These are phyloP conservation scores for Entophlyctis luteolus DNA, from an alignment of 192 early-diverging fungal genomes.

Conservation along the genomic window DNA sequence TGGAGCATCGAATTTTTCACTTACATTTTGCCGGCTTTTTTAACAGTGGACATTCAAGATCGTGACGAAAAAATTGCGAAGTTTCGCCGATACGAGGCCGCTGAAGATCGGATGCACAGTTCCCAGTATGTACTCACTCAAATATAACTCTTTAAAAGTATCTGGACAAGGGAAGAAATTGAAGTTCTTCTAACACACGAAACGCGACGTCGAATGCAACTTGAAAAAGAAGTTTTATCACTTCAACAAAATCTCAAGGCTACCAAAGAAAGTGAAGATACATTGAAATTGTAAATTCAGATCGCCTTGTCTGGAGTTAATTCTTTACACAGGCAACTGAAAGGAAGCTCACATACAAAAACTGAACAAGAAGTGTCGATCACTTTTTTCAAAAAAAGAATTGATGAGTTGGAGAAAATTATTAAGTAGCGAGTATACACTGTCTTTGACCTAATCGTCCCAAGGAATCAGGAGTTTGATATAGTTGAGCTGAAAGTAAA, in stretches of 20 bases:
- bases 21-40: no score
- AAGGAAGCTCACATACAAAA: not conserved
- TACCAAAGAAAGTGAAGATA: constrained; percentile 21
- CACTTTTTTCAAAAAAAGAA: constrained; percentile 18
- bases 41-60: constrained; percentile 38
- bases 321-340: not conserved
- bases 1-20: no score
- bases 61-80: constrained; percentile 44
- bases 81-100: constrained; percentile 26
- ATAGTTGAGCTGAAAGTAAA: constrained; percentile 48
- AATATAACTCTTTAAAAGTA: not conserved
- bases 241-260: constrained; percentile 16
- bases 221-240: constrained; percentile 24
- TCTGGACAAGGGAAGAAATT: constrained; percentile 37
- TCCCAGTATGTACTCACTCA: constrained; percentile 20
- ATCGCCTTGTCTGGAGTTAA: not conserved
- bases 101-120: constrained; percentile 15
- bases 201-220: constrained; percentile 29
- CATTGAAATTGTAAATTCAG: constrained; percentile 23
- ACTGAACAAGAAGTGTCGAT: constrained; percentile 21
- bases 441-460: not conserved
- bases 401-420: constrained; percentile 32
- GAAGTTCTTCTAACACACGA: constrained; percentile 42
- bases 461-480: constrained; percentile 44
- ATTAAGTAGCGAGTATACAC: constrained; percentile 24